Conservation (phyloP, 2,329 filamentous ascomycete species). For the Colletotrichum salicis region DNA sequence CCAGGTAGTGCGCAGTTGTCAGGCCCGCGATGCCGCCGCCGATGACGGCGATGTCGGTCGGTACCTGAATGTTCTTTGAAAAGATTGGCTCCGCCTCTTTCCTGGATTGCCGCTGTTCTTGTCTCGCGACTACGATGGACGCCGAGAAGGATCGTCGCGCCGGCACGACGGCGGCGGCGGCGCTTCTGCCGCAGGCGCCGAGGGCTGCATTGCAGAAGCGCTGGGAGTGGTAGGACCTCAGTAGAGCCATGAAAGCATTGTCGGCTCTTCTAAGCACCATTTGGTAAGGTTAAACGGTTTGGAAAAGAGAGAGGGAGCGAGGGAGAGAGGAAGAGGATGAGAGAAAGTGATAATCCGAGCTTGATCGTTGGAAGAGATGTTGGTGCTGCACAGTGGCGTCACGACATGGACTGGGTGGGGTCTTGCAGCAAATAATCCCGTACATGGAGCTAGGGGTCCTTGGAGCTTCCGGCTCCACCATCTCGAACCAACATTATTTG, state of each 20-base stretch:
- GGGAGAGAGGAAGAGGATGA: not conserved
- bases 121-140: not conserved
- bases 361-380: not conserved
- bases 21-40: constrained; percentile 88
- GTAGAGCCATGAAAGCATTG: constrained; percentile 31
- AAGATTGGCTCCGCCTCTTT: not conserved
- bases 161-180: not conserved
- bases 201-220: constrained; percentile 22
- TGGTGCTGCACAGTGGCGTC: constrained; percentile 23
- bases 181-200: constrained; percentile 1
- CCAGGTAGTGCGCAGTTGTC: constrained; percentile 80
- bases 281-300: not conserved
- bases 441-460: not conserved
- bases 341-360: not conserved
- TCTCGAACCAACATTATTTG: constrained; percentile 3
- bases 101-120: not conserved
- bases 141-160: constrained; percentile 24
- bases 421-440: constrained; percentile 9
- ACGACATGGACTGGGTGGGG: constrained; percentile 10
- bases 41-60: constrained; percentile 70
- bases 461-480: constrained; percentile 4
- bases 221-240: constrained; percentile 30
- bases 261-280: constrained; percentile 16
- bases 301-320: not conserved
- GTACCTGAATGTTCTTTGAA: constrained; percentile 15